phyloP scores from a whole-genome alignment of 2,329 filamentous ascomycete genomes.

The Trichoderma atrobrunneum region DNA sequence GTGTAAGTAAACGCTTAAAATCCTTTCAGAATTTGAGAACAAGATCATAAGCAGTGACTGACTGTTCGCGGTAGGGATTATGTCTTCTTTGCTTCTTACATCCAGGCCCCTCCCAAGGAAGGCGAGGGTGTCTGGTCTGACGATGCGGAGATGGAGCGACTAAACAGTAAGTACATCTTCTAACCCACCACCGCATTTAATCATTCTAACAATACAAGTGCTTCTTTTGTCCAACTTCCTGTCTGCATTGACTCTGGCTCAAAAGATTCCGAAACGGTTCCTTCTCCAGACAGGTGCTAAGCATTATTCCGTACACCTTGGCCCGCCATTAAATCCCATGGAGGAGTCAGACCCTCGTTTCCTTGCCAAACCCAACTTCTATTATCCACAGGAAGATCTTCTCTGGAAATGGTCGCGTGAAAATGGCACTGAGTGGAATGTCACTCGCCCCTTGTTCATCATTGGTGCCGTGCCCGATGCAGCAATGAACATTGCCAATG shows the following conservation, averaged over 20 bases:
- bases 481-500: background rate
- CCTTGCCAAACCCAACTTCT: background rate
- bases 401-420: background rate
- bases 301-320: background rate
- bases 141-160: background rate
- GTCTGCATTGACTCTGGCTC: background rate
- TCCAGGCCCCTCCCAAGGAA: background rate
- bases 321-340: background rate
- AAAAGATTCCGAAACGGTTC: background rate
- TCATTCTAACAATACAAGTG: background rate
- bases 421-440: constrained; percentile 2
- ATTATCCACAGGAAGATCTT: constrained; percentile 2
- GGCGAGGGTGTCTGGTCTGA: constrained; percentile 4
- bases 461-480: constrained; percentile 10
- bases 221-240: constrained; percentile 7
- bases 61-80: background rate
- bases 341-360: constrained; percentile 1
- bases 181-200: rapidly evolving
- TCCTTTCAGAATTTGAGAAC: background rate
- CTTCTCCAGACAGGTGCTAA: constrained; percentile 12
- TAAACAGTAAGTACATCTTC: background rate
- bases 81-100: constrained; percentile 18
- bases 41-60: background rate
- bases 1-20: background rate
- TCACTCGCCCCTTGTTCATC: background rate